Evolutionary conservation across 257 asterid species (phyloP).

Genomic region (Scutellaria minor): DNA sequence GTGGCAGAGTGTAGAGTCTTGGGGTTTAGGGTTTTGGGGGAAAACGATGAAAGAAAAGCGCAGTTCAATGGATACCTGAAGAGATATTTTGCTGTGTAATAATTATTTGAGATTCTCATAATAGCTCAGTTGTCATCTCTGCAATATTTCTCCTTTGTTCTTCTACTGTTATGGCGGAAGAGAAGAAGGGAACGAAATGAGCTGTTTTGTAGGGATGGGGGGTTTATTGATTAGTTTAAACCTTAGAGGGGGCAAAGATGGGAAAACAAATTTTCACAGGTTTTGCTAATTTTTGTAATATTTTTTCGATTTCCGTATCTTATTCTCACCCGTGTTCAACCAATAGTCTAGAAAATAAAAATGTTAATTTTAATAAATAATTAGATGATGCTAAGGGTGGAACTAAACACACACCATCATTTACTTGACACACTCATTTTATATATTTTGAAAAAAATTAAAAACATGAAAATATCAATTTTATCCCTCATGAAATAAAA

Average conservation of each 20-base stretch:
- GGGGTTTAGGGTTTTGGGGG: conserved; percentile 43
- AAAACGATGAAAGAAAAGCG: conserved; percentile 29
- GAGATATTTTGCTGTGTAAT: conserved; percentile 4
- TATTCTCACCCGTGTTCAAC: too few relatives aligned
- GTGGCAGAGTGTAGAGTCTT: conserved; percentile 14
- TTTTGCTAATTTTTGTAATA: background rate
- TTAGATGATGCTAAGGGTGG: too few relatives aligned
- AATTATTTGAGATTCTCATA: conserved; percentile 39
- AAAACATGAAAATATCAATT: too few relatives aligned
- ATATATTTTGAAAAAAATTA: too few relatives aligned
- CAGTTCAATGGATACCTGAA: conserved; percentile 42
- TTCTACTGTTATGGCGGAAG: background rate
- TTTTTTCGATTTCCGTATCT: too few relatives aligned
- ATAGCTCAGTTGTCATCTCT: conserved; percentile 34
- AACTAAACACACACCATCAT: too few relatives aligned
- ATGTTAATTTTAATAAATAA: too few relatives aligned
- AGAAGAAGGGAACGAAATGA: background rate
- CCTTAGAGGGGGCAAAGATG: conserved; percentile 26
- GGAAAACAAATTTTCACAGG: background rate
- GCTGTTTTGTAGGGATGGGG: background rate
- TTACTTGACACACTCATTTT: too few relatives aligned
- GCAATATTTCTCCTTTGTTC: conserved; percentile 32
- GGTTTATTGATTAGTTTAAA: too few relatives aligned
- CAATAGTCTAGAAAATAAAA: too few relatives aligned
- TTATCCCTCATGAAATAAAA: background rate